A percentile compares a stretch with the other conserved stretches of the same genome.
Evolutionary conservation across 2,329 filamentous ascomycete species (phyloP).

Genomic region (Claviceps humidiphila): DNA sequence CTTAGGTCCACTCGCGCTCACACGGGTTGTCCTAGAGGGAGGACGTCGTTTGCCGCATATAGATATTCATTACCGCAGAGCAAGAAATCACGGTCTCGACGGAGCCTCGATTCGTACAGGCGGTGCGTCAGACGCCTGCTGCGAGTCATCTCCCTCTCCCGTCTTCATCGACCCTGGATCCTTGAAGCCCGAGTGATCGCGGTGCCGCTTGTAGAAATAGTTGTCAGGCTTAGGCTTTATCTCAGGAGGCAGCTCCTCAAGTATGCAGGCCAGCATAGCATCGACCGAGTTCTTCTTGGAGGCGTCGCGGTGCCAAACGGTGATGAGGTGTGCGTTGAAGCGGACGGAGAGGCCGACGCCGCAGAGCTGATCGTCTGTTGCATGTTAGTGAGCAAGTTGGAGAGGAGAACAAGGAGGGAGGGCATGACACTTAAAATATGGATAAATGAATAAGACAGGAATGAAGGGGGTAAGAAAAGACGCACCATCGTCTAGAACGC

Average conservation of each 20-base stretch:
- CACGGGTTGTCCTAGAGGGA: no score
- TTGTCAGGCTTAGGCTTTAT: conserved; percentile 56
- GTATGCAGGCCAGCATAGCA: conserved; percentile 56
- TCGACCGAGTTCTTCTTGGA: conserved; percentile 69
- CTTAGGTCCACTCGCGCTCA: no score
- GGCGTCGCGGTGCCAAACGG: conserved; percentile 85
- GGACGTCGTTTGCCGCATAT: no score
- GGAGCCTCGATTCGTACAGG: conserved; percentile 14
- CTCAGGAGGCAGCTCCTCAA: conserved; percentile 60
- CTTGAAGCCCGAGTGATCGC: conserved; percentile 74
- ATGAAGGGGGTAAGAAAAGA: conserved; percentile 4
- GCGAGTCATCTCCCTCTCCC: conserved; percentile 25
- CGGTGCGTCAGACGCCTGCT: conserved; percentile 21
- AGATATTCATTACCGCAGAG: background rate
- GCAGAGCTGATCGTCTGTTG: conserved; percentile 68
- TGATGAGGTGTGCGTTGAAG: conserved; percentile 79
- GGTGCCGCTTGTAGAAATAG: conserved; percentile 82
- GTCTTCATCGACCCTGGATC: conserved; percentile 23
- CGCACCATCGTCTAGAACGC: conserved; percentile 56
- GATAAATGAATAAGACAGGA: background rate
- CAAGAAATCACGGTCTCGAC: conserved; percentile 5
- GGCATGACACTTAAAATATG: background rate
- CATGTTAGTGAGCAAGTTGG: background rate
- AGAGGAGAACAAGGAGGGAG: background rate
- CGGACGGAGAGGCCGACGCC: conserved; percentile 78